phyloP scores from a whole-genome alignment of 208 protist species.

The Novymonas esmeraldas region DNA sequence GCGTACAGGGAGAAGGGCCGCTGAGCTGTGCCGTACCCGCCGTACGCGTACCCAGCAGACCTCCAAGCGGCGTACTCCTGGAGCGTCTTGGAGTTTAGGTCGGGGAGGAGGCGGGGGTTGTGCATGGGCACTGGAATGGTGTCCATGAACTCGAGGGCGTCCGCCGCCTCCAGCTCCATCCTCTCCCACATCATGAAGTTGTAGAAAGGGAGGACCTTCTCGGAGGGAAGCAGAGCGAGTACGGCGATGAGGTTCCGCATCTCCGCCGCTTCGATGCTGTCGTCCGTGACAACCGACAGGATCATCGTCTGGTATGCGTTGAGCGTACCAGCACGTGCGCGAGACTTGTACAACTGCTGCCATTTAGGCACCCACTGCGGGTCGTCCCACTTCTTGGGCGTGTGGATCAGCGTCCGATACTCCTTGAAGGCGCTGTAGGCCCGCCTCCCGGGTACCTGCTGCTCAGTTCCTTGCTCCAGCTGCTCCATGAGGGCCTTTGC shows the following conservation, averaged over 20 bases:
- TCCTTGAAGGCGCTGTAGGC: slow-evolving; percentile 1
- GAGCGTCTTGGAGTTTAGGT: slow-evolving; percentile 1
- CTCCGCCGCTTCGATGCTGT: neutral
- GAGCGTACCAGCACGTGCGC: neutral
- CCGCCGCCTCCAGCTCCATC: slow-evolving; percentile 1
- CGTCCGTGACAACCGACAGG: neutral
- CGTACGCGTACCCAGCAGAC: too few relatives aligned
- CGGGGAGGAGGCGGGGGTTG: neutral
- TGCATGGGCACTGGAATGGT: slow-evolving; percentile 2
- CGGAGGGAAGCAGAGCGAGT: neutral
- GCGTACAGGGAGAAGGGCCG: too few relatives aligned
- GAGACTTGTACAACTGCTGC: slow-evolving; percentile 2
- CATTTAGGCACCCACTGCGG: neutral
- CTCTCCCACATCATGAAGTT: neutral
- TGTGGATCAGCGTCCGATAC: neutral
- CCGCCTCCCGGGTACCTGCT: neutral
- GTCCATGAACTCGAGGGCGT: neutral
- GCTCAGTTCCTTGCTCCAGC: neutral
- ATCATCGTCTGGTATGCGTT: slow-evolving; percentile 1
- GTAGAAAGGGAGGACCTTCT: neutral
- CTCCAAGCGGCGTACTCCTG: too few relatives aligned
- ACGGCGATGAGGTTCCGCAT: neutral
- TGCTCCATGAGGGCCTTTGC: neutral
- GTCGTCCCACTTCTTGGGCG: neutral
- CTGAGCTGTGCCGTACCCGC: too few relatives aligned